Evolutionary conservation across 148 eudicot genomes (phyloP).

Genomic region (Rhododendron ferrugineum): DNA sequence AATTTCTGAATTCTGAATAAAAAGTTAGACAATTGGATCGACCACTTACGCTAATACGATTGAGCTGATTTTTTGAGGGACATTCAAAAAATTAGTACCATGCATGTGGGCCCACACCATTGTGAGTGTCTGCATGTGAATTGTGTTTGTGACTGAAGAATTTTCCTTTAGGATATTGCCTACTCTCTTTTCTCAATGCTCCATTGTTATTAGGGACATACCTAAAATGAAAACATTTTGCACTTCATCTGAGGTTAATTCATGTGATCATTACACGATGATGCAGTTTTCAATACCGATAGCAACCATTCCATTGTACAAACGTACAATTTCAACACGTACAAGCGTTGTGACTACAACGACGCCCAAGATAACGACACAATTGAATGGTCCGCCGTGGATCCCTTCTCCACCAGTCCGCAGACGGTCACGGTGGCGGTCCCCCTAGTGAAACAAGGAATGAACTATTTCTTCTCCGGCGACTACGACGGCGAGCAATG

Average conservation of each 20-base stretch:
- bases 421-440: slow-evolving; percentile 41
- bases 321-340: slow-evolving; percentile 58
- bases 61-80: no score
- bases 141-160: no score
- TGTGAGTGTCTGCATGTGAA: no score
- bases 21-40: no score
- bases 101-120: no score
- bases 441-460: slow-evolving; percentile 58
- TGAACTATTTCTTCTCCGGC: slow-evolving; percentile 74
- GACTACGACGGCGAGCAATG: slow-evolving; percentile 93
- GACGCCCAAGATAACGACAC: slow-evolving; percentile 39
- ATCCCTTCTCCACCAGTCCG: slow-evolving; percentile 56
- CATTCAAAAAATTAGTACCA: no score
- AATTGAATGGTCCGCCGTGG: slow-evolving; percentile 41
- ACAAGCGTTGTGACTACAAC: slow-evolving; percentile 49
- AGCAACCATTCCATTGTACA: slow-evolving; percentile 73
- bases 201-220: neutral
- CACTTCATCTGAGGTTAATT: neutral
- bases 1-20: no score
- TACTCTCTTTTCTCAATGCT: neutral
- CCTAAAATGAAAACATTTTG: neutral
- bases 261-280: neutral
- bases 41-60: no score
- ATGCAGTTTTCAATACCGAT: slow-evolving; percentile 82
- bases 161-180: no score